phyloP scores from a whole-genome alignment of 495 filamentous ascomycete genomes.

The Aspergillus sclerotiicarbonarius region DNA sequence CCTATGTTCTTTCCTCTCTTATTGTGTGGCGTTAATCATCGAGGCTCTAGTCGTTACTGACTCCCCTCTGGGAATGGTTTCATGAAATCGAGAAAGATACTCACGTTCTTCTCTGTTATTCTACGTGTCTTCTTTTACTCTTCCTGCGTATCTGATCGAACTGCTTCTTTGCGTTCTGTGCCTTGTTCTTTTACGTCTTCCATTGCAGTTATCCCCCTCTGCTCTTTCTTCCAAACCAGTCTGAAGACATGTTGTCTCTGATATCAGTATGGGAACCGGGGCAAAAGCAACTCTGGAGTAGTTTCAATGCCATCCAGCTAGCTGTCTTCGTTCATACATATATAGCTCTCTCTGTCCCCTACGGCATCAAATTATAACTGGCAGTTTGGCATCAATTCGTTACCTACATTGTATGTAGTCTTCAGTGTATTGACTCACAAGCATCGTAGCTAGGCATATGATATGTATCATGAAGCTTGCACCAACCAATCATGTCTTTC shows the following conservation, averaged over 20 bases:
- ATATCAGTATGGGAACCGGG: not conserved
- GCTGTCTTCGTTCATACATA: not conserved
- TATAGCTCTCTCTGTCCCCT: not conserved
- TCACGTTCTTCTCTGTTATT: conserved; percentile 15
- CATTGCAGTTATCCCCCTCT: not conserved
- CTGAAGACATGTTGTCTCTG: conserved; percentile 4
- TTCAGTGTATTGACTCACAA: not conserved
- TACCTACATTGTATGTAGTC: not conserved
- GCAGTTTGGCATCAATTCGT: not conserved
- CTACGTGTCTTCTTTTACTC: conserved; percentile 6
- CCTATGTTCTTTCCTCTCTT: conserved; percentile 9
- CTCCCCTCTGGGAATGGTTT: conserved; percentile 19
- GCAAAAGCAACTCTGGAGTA: conserved; percentile 6
- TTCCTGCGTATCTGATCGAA: not conserved
- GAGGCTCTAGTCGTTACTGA: conserved; percentile 12
- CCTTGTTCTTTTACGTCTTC: not conserved
- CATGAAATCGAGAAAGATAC: conserved; percentile 21
- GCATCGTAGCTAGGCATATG: not conserved
- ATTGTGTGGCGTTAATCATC: conserved; percentile 17
- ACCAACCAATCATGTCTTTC: not conserved
- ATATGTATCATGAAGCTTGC: not conserved
- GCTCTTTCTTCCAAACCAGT: not conserved
- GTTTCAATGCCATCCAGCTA: not conserved
- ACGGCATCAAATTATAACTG: not conserved
- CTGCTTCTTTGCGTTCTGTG: not conserved